These are phyloP conservation scores for Domatiomyces globalis DNA, from an alignment of 2,329 filamentous ascomycete species.

Conservation along the genomic window DNA sequence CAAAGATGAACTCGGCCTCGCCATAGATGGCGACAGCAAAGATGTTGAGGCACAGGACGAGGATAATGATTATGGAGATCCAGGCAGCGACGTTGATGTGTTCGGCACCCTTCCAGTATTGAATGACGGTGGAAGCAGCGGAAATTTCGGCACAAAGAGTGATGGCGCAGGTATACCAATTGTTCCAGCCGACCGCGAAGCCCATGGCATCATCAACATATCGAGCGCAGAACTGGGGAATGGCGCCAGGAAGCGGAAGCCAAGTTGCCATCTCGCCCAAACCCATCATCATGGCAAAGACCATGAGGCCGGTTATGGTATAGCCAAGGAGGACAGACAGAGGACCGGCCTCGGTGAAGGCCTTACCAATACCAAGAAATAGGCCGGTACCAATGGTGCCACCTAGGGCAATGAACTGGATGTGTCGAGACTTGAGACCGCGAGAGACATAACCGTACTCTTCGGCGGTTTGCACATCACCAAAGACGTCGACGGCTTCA, in stretches of 20 bases:
- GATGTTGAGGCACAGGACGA: slow-evolving; percentile 46
- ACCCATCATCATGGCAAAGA: slow-evolving; percentile 23
- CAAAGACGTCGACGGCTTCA: slow-evolving; percentile 41
- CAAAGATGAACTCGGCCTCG: slow-evolving; percentile 36
- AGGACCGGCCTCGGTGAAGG: slow-evolving; percentile 25
- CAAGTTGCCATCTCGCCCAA: slow-evolving; percentile 32
- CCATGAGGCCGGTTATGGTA: slow-evolving; percentile 20
- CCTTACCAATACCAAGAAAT: slow-evolving; percentile 26
- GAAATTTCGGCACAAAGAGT: slow-evolving; percentile 42
- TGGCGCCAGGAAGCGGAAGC: slow-evolving; percentile 28
- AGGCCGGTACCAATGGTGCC: slow-evolving; percentile 27
- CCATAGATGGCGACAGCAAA: slow-evolving; percentile 40
- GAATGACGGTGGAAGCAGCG: slow-evolving; percentile 49
- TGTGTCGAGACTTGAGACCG: slow-evolving; percentile 26
- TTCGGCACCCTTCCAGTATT: slow-evolving; percentile 40
- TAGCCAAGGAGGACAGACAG: slow-evolving; percentile 26
- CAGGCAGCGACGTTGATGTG: slow-evolving; percentile 22
- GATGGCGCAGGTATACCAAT: slow-evolving; percentile 33
- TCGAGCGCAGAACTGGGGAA: slow-evolving; percentile 27
- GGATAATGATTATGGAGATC: slow-evolving; percentile 16
- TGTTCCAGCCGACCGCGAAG: slow-evolving; percentile 35
- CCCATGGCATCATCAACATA: slow-evolving; percentile 32
- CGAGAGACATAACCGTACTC: slow-evolving; percentile 22
- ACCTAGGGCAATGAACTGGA: slow-evolving; percentile 26
- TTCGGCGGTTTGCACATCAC: slow-evolving; percentile 35